Percentiles rank a stretch among this genome's conserved stretches.
phyloP scores from a whole-genome alignment of 768 basidiomycete species.

The Serendipita sp. region DNA sequence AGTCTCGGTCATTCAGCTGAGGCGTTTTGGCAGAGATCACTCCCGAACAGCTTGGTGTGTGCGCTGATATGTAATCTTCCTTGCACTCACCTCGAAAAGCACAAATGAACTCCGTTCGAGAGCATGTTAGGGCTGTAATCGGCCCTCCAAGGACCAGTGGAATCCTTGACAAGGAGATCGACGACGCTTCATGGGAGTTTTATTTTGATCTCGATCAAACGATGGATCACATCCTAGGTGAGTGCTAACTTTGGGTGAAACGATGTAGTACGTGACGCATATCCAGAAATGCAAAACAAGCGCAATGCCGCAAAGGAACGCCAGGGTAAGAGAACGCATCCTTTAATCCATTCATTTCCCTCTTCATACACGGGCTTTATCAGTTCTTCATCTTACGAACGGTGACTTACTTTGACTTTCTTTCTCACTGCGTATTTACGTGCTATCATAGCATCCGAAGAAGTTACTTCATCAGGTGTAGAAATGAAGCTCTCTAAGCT shows the following conservation, averaged over 20 bases:
- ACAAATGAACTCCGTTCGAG: conserved; percentile 53
- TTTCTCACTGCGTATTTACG: conserved; percentile 15
- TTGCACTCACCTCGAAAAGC: conserved; percentile 21
- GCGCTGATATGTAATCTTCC: conserved; percentile 17
- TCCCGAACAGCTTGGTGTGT: conserved; percentile 63
- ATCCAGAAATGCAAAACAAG: conserved; percentile 51
- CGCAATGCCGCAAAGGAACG: conserved; percentile 49
- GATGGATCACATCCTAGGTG: conserved; percentile 58
- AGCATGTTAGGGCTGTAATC: conserved; percentile 48
- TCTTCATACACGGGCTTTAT: conserved; percentile 7
- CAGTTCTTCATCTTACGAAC: neutral
- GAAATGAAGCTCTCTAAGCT: conserved; percentile 22
- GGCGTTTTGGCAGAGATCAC: conserved; percentile 36
- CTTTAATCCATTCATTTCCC: conserved; percentile 15
- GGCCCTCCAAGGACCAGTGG: conserved; percentile 50
- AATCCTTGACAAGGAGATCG: conserved; percentile 57
- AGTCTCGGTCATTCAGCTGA: neutral
- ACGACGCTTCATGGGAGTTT: conserved; percentile 69
- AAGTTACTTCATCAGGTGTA: conserved; percentile 41
- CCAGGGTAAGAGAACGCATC: conserved; percentile 56
- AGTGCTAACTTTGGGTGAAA: conserved; percentile 16
- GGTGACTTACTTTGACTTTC: conserved; percentile 16
- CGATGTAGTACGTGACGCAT: neutral
- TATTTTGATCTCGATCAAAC: conserved; percentile 74
- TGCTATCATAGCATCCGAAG: conserved; percentile 27